Percentiles rank a stretch among this genome's conserved stretches.
phyloP scores from a whole-genome alignment of 768 basidiomycete species.

The Amanita jacksonii region DNA sequence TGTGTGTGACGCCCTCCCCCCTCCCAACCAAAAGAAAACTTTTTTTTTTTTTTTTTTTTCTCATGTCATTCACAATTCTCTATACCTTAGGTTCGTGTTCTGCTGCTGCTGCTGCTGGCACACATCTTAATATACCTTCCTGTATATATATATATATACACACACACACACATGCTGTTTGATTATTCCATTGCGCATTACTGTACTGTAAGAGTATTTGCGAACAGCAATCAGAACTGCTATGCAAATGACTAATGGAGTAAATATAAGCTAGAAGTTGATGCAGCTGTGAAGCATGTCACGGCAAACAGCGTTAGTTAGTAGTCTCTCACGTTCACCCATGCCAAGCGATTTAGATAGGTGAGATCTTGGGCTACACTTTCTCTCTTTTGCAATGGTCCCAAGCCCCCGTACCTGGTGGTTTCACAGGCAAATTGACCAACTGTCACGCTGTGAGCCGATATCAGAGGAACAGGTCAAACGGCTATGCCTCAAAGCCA shows the following conservation, averaged over 20 bases:
- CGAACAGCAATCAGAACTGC: constrained; percentile 11
- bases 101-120: not conserved
- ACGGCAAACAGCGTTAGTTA: no score
- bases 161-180: no score
- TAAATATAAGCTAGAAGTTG: not conserved
- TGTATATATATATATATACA: not conserved
- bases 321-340: no score
- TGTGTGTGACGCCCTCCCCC: no score
- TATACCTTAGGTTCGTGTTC: constrained; percentile 4
- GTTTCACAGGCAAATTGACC: constrained; percentile 77
- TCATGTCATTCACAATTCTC: not conserved
- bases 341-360: constrained; percentile 53
- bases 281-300: no score
- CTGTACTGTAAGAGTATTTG: constrained; percentile 12
- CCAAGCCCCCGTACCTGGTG: not conserved
- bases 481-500: constrained; percentile 87
- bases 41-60: not conserved
- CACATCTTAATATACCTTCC: constrained; percentile 1
- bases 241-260: no score
- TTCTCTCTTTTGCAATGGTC: not conserved
- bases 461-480: constrained; percentile 97
- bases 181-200: not conserved
- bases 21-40: no score
- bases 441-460: constrained; percentile 86
- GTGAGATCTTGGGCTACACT: constrained; percentile 24